Percentiles rank a stretch among this genome's conserved stretches.
phyloP scores from a whole-genome alignment of 2,329 filamentous ascomycete species.

The Knufia fluminis region DNA sequence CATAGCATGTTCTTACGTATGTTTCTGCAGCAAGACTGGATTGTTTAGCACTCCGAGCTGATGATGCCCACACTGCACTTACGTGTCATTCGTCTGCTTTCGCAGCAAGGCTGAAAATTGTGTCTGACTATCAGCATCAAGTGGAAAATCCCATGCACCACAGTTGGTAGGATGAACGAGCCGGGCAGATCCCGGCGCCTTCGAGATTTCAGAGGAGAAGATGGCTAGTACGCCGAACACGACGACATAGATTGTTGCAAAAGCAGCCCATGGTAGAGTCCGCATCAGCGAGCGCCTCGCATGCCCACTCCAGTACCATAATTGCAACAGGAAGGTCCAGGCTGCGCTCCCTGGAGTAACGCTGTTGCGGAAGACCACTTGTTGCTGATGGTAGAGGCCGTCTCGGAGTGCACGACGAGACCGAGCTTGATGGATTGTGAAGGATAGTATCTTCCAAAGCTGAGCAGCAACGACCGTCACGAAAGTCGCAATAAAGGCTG shows the following conservation, averaged over 20 bases:
- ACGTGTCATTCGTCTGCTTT: not conserved
- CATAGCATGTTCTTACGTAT: not conserved
- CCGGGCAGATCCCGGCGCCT: conserved; percentile 25
- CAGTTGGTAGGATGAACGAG: conserved; percentile 18
- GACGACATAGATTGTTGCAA: conserved; percentile 20
- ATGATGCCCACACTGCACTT: not conserved
- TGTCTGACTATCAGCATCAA: no score
- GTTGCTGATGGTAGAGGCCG: conserved; percentile 26
- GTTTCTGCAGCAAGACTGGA: not conserved
- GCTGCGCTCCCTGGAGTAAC: conserved; percentile 13
- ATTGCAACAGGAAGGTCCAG: conserved; percentile 11
- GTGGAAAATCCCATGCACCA: not conserved
- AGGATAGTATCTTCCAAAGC: conserved; percentile 25
- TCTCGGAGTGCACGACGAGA: conserved; percentile 21
- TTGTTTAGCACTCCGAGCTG: not conserved
- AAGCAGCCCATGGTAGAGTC: conserved; percentile 19
- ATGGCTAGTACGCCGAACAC: conserved; percentile 25
- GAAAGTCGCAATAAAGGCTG: conserved; percentile 24
- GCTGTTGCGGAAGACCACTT: conserved; percentile 27
- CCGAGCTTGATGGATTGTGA: conserved; percentile 22
- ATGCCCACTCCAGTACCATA: conserved; percentile 10
- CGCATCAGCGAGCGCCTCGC: not conserved
- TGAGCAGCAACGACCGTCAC: conserved; percentile 19
- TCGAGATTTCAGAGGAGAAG: conserved; percentile 28
- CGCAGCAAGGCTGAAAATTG: not conserved